Evolutionary conservation across 164 flowering plant species (phyloP), one percentile per base, ranked within the genome.

Genomic region (Stephania cephalantha): DNA sequence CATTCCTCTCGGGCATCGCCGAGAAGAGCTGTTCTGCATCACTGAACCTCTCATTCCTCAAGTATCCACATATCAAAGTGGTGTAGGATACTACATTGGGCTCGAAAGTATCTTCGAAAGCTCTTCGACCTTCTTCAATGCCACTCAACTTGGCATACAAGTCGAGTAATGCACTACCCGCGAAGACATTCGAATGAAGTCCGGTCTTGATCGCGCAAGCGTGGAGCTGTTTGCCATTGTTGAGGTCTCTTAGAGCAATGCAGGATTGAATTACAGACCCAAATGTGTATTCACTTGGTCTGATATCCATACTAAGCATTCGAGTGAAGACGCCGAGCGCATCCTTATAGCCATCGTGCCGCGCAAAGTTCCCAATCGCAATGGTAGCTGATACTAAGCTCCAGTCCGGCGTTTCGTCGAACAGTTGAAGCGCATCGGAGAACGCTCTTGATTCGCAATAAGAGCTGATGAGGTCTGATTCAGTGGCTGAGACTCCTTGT

Each of bases 31-130:
- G 18, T 1, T 77, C 42, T 64, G 94, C 98, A 72, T 88, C 90
- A 15, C 87, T 89, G 73, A 87, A 76, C 70, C 80, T 82, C 71
- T 82, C 84, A 71, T 78, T 83, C 76, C 84, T 89, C 73, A 89
- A 68, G 79, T 85, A 90, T 61, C 90, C 95, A 80, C 79, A 52
- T 6, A 93, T 86, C 87, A 93, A 79, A 48, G 86, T 82, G 4
- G 95, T 89, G 79, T 87, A 87, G 77, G 97, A 88, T 63, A 93
- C 92, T 44, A 93, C 94, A 84, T 91, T 88, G 0, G 91, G 95
- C 4, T 82, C 46, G 1, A 74, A 61, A 71, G 80, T 93, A 70
- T 90, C 97, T 31, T 83, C 85, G 75, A 93, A 89, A 75, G 84
- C 91, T 61, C 69, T 85, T 50, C 69, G 69, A 70, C 91, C 91